phyloP scores from a whole-genome alignment of 164 flowering plant genomes.

The Saururus chinensis region DNA sequence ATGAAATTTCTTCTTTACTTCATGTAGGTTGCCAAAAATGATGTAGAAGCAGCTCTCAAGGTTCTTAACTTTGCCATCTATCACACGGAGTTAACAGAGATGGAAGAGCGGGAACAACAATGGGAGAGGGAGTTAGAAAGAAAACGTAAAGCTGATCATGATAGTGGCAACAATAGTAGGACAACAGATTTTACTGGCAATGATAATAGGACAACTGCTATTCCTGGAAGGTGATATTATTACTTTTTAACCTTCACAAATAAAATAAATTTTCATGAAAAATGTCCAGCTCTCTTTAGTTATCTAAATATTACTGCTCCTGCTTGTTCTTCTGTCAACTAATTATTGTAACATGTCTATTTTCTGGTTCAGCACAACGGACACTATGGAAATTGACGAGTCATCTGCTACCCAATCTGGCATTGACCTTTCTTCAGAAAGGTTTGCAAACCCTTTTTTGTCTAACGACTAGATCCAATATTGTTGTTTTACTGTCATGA shows the following conservation, averaged over 20 bases:
- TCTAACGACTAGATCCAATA: background rate
- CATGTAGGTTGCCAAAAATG: constrained; percentile 55
- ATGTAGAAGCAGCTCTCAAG: constrained; percentile 94
- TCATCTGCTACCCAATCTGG: constrained; percentile 30
- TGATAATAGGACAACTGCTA: too few species aligned
- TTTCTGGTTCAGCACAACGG: constrained; percentile 11
- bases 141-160: constrained; percentile 42
- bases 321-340: background rate
- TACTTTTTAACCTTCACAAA: too few species aligned
- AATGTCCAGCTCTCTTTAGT: too few species aligned
- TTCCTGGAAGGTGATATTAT: too few species aligned
- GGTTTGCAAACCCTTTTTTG: constrained; percentile 26
- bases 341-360: background rate
- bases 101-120: constrained; percentile 91
- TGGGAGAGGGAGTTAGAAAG: constrained; percentile 53
- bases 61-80: constrained; percentile 94
- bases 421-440: constrained; percentile 36
- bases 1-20: background rate
- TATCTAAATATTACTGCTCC: background rate
- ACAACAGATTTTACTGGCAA: background rate
- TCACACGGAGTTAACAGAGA: constrained; percentile 86
- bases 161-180: constrained; percentile 12
- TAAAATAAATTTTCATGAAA: too few species aligned
- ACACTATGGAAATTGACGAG: constrained; percentile 86
- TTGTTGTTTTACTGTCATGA: background rate